phyloP scores from a whole-genome alignment of 1,284 basidiomycete genomes.

The Mycena sp. region DNA sequence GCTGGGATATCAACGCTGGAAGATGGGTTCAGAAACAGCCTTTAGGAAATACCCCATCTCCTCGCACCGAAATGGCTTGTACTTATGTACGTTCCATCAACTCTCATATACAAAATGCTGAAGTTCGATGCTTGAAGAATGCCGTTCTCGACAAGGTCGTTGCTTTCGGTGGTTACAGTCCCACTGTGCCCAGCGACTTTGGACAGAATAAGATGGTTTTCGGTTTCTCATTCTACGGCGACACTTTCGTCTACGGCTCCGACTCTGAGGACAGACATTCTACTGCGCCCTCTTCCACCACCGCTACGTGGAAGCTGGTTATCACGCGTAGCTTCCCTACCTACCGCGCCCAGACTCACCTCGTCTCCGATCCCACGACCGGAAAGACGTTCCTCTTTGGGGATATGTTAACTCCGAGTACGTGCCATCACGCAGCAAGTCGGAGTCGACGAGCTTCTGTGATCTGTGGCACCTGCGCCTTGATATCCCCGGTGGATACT shows the following conservation, averaged over 20 bases:
- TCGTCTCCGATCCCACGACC: slow-evolving; percentile 42
- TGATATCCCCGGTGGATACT: slow-evolving; percentile 47
- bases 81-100: slow-evolving; percentile 42
- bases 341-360: slow-evolving; percentile 36
- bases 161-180: slow-evolving; percentile 51
- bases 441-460: slow-evolving; percentile 42
- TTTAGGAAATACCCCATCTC: slow-evolving; percentile 48
- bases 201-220: slow-evolving; percentile 10
- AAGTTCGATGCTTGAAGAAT: slow-evolving; percentile 39
- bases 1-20: slow-evolving; percentile 50
- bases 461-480: slow-evolving; percentile 53
- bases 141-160: slow-evolving; percentile 46
- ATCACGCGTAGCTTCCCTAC: slow-evolving; percentile 40
- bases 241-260: slow-evolving; percentile 35
- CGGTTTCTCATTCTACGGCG: slow-evolving; percentile 32
- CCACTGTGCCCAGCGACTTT: slow-evolving; percentile 41
- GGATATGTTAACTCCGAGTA: slow-evolving; percentile 49
- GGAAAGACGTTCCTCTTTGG: slow-evolving; percentile 51
- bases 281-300: slow-evolving; percentile 29
- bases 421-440: slow-evolving; percentile 41
- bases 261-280: slow-evolving; percentile 36
- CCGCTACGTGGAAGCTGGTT: slow-evolving; percentile 38
- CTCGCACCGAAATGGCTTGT: slow-evolving; percentile 48
- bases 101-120: background rate
- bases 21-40: slow-evolving; percentile 40